Conservation (phyloP, 352 stramenopile species). For the Phytophthora pini region DNA sequence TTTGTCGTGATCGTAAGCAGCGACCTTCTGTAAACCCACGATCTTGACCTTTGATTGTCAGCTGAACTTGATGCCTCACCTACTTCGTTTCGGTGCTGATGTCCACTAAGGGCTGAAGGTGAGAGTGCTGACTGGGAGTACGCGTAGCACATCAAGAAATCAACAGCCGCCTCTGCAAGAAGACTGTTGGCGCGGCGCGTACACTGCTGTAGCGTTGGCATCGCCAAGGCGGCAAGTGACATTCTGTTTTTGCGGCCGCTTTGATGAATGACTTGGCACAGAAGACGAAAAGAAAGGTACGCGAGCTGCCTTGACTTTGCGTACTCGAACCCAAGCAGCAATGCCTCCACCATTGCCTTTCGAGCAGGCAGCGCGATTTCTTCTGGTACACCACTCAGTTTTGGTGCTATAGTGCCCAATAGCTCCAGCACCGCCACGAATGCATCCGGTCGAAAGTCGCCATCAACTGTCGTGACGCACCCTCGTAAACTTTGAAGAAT, state of each 20-base stretch:
- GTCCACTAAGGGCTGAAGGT: slow-evolving; percentile 43
- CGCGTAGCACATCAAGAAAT: slow-evolving; percentile 83
- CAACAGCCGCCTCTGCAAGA: slow-evolving; percentile 70
- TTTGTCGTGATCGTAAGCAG: slow-evolving; percentile 60
- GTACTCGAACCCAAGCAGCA: slow-evolving; percentile 67
- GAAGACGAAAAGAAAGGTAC: slow-evolving; percentile 70
- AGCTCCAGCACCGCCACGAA: slow-evolving; percentile 72
- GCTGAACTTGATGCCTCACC: slow-evolving; percentile 11
- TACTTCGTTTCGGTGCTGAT: slow-evolving; percentile 5
- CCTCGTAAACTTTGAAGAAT: slow-evolving; percentile 46
- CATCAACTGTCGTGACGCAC: slow-evolving; percentile 69
- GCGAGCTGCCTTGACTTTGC: slow-evolving; percentile 60
- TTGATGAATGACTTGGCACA: slow-evolving; percentile 69
- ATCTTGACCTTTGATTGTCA: slow-evolving; percentile 28
- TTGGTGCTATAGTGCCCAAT: slow-evolving; percentile 54
- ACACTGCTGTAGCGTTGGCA: slow-evolving; percentile 64
- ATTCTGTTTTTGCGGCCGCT: slow-evolving; percentile 49
- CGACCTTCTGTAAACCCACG: slow-evolving; percentile 62
- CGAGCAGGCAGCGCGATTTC: slow-evolving; percentile 29
- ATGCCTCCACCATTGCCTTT: slow-evolving; percentile 48
- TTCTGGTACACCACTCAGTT: slow-evolving; percentile 21
- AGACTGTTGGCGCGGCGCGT: slow-evolving; percentile 44
- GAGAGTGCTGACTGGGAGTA: slow-evolving; percentile 55
- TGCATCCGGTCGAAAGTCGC: slow-evolving; percentile 69
- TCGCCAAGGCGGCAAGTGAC: slow-evolving; percentile 47